A percentile compares a stretch with the other conserved stretches of the same genome.
phyloP scores from a whole-genome alignment of 2,329 filamentous ascomycete genomes.

The Arthroderma sp. region DNA sequence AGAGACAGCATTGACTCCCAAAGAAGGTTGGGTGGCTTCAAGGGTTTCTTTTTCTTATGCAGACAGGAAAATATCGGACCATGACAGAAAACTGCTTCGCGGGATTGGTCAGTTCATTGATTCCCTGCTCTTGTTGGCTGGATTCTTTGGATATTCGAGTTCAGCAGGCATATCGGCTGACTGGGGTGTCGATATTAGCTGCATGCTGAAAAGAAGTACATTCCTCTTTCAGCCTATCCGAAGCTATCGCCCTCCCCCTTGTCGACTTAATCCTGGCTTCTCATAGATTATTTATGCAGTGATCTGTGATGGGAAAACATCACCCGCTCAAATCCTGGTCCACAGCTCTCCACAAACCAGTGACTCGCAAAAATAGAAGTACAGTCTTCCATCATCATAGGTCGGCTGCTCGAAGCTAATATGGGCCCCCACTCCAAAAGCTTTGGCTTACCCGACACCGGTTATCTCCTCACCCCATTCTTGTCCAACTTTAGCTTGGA shows the following conservation, averaged over 20 bases:
- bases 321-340: neutral
- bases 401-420: conserved; percentile 1
- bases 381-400: conserved; percentile 1
- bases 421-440: too few relatives aligned
- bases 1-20: too few relatives aligned
- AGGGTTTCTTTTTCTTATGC: neutral
- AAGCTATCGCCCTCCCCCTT: neutral
- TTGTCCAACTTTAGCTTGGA: too few relatives aligned
- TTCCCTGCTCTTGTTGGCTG: too few relatives aligned
- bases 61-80: neutral
- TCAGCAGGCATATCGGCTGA: neutral
- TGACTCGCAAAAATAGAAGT: conserved; percentile 9
- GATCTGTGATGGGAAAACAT: neutral
- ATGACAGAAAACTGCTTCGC: neutral
- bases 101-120: too few relatives aligned
- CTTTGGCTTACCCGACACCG: too few relatives aligned
- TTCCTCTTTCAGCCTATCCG: conserved; percentile 2
- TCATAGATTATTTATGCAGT: too few relatives aligned
- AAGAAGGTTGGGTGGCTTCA: too few relatives aligned
- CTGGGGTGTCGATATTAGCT: neutral
- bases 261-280: neutral
- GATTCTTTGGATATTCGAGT: neutral
- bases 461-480: too few relatives aligned
- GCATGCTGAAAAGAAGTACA: neutral
- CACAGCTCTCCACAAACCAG: conserved; percentile 4